Percentiles rank a stretch among this genome's conserved stretches.
Conservation (phyloP, 2,329 filamentous ascomycete species). For the Penicillium occitanis region DNA sequence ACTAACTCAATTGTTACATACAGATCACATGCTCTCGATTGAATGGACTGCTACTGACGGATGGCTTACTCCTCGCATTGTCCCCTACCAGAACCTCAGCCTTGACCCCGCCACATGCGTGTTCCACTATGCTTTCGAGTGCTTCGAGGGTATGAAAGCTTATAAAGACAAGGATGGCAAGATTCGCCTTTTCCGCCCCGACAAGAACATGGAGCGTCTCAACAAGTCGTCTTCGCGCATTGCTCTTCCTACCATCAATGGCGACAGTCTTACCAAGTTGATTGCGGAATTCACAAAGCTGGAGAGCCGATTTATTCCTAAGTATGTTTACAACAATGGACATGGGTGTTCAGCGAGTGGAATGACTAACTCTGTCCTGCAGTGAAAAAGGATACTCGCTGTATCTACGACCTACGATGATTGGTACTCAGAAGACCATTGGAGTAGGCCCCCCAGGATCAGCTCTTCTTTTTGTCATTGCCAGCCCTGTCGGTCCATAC, state of each 20-base stretch:
- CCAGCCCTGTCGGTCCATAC: slow-evolving; percentile 94
- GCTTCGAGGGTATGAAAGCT: slow-evolving; percentile 99
- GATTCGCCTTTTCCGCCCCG: slow-evolving; percentile 85
- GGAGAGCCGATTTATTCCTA: slow-evolving; percentile 87
- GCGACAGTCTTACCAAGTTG: slow-evolving; percentile 71
- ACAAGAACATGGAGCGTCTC: slow-evolving; percentile 93
- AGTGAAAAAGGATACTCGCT: slow-evolving; percentile 79
- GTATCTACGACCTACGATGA: slow-evolving; percentile 94
- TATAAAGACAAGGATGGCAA: slow-evolving; percentile 82
- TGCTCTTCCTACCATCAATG: slow-evolving; percentile 82
- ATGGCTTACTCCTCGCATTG: slow-evolving; percentile 80
- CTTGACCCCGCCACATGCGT: slow-evolving; percentile 96
- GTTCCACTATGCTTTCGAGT: slow-evolving; percentile 97
- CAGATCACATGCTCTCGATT: slow-evolving; percentile 95
- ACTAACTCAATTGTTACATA: background rate
- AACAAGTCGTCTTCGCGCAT: slow-evolving; percentile 91
- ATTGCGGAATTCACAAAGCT: slow-evolving; percentile 76
- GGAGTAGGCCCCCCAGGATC: slow-evolving; percentile 90
- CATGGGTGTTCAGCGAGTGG: background rate
- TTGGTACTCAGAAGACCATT: slow-evolving; percentile 91
- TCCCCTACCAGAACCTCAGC: slow-evolving; percentile 93
- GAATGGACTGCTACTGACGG: slow-evolving; percentile 87
- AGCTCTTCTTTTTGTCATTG: slow-evolving; percentile 90
- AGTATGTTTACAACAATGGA: slow-evolving; percentile 48
- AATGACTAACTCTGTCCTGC: slow-evolving; percentile 3